These are phyloP conservation scores for Neltuma alba DNA, from an alignment of 306 rosid genomes.

Conservation along the genomic window DNA sequence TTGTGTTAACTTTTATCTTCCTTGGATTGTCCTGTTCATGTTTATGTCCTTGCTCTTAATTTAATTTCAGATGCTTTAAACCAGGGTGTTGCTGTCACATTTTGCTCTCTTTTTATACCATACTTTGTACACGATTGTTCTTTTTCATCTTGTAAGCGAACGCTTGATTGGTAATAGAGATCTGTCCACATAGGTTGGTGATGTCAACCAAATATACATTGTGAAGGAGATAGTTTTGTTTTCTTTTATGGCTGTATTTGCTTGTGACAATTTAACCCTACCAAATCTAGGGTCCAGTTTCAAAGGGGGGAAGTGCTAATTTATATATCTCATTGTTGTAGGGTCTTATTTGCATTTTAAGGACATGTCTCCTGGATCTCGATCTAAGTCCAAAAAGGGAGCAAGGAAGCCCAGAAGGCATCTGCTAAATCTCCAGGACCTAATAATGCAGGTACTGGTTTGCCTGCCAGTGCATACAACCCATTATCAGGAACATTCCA, in stretches of 20 bases:
- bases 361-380: slow-evolving; percentile 90
- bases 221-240: not conserved
- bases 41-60: slow-evolving; percentile 6
- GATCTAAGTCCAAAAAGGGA: slow-evolving; percentile 80
- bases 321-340: slow-evolving; percentile 35
- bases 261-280: slow-evolving; percentile 12
- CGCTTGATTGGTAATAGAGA: slow-evolving; percentile 13
- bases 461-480: slow-evolving; percentile 91
- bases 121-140: not conserved
- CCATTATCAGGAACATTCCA: slow-evolving; percentile 93
- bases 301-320: slow-evolving; percentile 5
- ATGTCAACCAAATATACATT: not conserved
- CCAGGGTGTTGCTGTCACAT: not conserved
- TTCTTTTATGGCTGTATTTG: slow-evolving; percentile 9
- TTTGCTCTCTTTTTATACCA: not conserved
- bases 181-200: not conserved
- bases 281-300: not conserved
- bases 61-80: slow-evolving; percentile 6
- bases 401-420: slow-evolving; percentile 75
- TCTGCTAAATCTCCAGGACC: slow-evolving; percentile 67
- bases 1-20: not conserved
- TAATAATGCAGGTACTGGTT: slow-evolving; percentile 59
- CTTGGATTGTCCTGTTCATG: slow-evolving; percentile 11
- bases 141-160: not conserved
- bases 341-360: slow-evolving; percentile 37